phyloP scores from a whole-genome alignment of 371 early-diverging fungal species.

The Mucor ambiguus region DNA sequence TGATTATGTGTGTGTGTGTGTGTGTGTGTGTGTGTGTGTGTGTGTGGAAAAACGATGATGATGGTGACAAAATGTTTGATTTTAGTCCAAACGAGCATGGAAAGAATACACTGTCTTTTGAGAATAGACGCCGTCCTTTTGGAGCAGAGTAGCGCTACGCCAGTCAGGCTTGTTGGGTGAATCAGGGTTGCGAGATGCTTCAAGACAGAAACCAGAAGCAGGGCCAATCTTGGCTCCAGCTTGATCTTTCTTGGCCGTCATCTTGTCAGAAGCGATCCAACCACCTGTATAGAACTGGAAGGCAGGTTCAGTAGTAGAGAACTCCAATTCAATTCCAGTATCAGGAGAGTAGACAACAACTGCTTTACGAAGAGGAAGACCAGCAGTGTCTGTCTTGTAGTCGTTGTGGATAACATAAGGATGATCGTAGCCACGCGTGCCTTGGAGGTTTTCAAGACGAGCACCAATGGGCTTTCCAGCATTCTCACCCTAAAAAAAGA shows the following conservation, averaged over 20 bases:
- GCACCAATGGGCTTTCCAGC: slow-evolving; percentile 47
- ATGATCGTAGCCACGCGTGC: slow-evolving; percentile 63
- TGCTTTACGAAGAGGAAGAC: slow-evolving; percentile 41
- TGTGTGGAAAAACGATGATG: neutral
- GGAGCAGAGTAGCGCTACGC: slow-evolving; percentile 50
- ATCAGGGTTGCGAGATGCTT: slow-evolving; percentile 69
- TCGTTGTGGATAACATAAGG: slow-evolving; percentile 58
- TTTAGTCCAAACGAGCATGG: slow-evolving; percentile 38
- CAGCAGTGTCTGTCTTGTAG: slow-evolving; percentile 39
- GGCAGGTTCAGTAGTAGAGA: slow-evolving; percentile 68
- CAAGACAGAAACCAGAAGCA: slow-evolving; percentile 69
- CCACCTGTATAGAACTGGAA: slow-evolving; percentile 82
- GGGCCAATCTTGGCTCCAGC: slow-evolving; percentile 28
- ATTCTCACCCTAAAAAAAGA: slow-evolving; percentile 29
- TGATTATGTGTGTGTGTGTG: too few relatives aligned
- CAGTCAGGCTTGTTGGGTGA: slow-evolving; percentile 67
- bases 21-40: too few relatives aligned
- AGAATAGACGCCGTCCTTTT: slow-evolving; percentile 48
- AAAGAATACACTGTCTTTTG: slow-evolving; percentile 54
- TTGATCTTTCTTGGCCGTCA: slow-evolving; percentile 49
- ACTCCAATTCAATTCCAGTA: slow-evolving; percentile 63
- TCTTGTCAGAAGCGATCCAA: slow-evolving; percentile 38
- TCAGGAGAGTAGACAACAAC: slow-evolving; percentile 54
- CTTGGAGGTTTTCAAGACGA: slow-evolving; percentile 41
- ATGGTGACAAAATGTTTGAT: too few relatives aligned